Conservation (phyloP, 1,284 basidiomycete genomes). For the Abortiporus biennis region DNA sequence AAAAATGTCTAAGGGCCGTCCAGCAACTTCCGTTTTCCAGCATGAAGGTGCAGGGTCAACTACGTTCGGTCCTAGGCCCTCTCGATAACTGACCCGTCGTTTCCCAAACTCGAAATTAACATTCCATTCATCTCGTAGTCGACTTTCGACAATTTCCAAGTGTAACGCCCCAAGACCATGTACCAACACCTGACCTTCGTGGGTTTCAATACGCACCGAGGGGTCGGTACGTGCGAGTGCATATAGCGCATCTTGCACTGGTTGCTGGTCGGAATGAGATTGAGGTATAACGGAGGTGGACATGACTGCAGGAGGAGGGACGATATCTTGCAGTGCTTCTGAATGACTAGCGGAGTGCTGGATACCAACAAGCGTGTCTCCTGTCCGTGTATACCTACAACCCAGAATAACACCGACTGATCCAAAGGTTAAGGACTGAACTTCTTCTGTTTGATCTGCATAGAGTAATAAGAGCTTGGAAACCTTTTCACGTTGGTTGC, state of each 20-base stretch:
- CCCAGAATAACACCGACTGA: slow-evolving; percentile 84
- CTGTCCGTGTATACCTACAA: slow-evolving; percentile 78
- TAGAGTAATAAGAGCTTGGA: slow-evolving; percentile 80
- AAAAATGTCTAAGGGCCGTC: slow-evolving; percentile 39
- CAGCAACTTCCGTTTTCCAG: slow-evolving; percentile 60
- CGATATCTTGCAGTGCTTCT: slow-evolving; percentile 61
- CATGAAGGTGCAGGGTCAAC: slow-evolving; percentile 26
- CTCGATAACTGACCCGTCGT: slow-evolving; percentile 77
- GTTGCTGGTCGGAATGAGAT: slow-evolving; percentile 73
- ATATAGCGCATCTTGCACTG: slow-evolving; percentile 70
- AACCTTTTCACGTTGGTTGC: slow-evolving; percentile 65
- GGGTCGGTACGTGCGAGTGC: slow-evolving; percentile 83
- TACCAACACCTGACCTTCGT: slow-evolving; percentile 79
- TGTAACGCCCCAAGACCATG: slow-evolving; percentile 84
- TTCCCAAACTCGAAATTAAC: slow-evolving; percentile 73
- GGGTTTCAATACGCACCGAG: slow-evolving; percentile 69
- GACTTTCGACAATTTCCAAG: slow-evolving; percentile 80
- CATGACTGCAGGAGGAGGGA: slow-evolving; percentile 71
- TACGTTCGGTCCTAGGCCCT: slow-evolving; percentile 45
- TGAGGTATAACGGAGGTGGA: slow-evolving; percentile 77
- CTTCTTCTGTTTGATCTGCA: slow-evolving; percentile 74
- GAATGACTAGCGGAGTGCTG: slow-evolving; percentile 30
- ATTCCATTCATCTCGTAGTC: slow-evolving; percentile 77
- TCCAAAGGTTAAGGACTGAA: slow-evolving; percentile 76
- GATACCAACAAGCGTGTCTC: slow-evolving; percentile 73